phyloP scores from a whole-genome alignment of 345 rosid species.

The Moringa oleifera region DNA sequence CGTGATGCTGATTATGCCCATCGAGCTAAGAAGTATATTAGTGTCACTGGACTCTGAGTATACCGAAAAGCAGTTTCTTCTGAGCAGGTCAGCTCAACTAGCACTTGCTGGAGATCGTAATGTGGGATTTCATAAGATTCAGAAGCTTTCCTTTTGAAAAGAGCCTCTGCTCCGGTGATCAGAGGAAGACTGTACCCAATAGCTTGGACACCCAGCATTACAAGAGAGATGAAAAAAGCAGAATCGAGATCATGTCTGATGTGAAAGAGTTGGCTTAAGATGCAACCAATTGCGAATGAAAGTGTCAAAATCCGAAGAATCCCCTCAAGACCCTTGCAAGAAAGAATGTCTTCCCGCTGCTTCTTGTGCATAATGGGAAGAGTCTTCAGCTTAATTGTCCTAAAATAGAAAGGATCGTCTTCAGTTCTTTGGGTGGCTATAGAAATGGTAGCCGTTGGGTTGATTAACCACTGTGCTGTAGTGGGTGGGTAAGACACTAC shows the following conservation, averaged over 20 bases:
- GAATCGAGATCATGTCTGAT: slow-evolving; percentile 35
- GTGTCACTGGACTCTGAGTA: too few relatives aligned
- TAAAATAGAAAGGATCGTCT: slow-evolving; percentile 74
- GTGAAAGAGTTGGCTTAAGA: slow-evolving; percentile 62
- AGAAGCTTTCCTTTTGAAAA: slow-evolving; percentile 52
- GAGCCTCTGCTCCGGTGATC: slow-evolving; percentile 81
- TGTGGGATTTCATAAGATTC: slow-evolving; percentile 41
- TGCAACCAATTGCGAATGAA: slow-evolving; percentile 63
- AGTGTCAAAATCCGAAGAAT: slow-evolving; percentile 64
- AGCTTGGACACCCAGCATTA: slow-evolving; percentile 86
- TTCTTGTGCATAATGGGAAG: slow-evolving; percentile 61
- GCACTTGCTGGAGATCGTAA: slow-evolving; percentile 47
- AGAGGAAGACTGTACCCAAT: slow-evolving; percentile 75
- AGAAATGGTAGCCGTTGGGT: slow-evolving; percentile 68
- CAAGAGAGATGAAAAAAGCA: slow-evolving; percentile 62
- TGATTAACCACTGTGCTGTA: slow-evolving; percentile 65
- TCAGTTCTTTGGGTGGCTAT: slow-evolving; percentile 59
- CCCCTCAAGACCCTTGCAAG: slow-evolving; percentile 70
- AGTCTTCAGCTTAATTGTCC: slow-evolving; percentile 47
- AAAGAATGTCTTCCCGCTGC: slow-evolving; percentile 81
- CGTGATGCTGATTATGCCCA: too few relatives aligned
- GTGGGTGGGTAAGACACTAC: slow-evolving; percentile 78
- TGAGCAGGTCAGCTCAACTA: too few relatives aligned
- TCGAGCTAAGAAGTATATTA: too few relatives aligned
- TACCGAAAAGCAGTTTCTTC: too few relatives aligned